Percentiles rank a stretch among this genome's conserved stretches.
phyloP scores from a whole-genome alignment of 805 yeast species.

The Spathaspora gorwiae region DNA sequence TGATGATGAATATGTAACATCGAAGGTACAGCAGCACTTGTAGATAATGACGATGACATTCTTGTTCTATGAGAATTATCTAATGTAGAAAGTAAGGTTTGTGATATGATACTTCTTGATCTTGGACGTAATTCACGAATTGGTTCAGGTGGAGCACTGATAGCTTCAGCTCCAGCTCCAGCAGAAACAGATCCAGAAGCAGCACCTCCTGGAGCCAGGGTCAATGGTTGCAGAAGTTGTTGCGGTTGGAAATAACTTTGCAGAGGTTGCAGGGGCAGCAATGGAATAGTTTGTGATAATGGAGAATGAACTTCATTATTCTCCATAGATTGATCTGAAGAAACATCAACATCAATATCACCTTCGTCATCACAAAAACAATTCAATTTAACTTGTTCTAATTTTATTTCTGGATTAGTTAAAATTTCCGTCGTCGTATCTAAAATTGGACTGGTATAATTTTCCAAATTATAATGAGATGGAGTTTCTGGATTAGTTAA shows the following conservation, averaged over 20 bases:
- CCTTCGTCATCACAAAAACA: conserved; percentile 8
- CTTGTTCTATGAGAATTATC: neutral
- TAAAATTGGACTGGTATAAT: conserved; percentile 26
- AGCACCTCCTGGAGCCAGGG: too few relatives aligned
- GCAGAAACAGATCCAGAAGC: too few relatives aligned
- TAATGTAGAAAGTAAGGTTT: conserved; percentile 5
- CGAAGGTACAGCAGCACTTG: neutral
- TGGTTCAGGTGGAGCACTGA: neutral
- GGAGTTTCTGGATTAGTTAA: conserved; percentile 13
- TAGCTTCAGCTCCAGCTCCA: too few relatives aligned
- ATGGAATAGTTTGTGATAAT: neutral
- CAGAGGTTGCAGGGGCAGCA: too few relatives aligned
- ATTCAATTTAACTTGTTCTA: conserved; percentile 17
- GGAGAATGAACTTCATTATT: neutral
- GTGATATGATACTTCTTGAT: conserved; percentile 6
- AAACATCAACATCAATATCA: neutral
- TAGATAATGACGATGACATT: neutral
- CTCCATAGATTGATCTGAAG: neutral
- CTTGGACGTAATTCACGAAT: conserved; percentile 1
- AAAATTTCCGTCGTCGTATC: conserved; percentile 28
- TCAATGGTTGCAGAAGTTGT: neutral
- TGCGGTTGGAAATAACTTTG: neutral
- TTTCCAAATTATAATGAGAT: conserved; percentile 23
- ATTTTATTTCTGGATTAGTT: conserved; percentile 21
- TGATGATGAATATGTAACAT: neutral